phyloP scores from a whole-genome alignment of 2,329 filamentous ascomycete genomes.

The Chrysoporthe puriensis region DNA sequence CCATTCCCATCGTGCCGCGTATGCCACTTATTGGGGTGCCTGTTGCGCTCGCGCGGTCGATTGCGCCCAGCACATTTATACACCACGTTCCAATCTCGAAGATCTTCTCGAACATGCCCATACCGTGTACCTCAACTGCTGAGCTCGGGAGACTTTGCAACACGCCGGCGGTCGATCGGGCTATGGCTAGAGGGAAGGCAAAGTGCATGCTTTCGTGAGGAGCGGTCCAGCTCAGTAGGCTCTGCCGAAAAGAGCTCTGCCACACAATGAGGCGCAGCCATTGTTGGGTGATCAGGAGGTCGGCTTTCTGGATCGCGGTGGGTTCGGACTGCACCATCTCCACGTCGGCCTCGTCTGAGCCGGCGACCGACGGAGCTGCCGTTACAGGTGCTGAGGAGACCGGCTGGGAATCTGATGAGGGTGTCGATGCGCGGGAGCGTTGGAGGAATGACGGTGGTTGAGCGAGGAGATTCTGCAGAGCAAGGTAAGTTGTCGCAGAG shows the following conservation, averaged over 20 bases:
- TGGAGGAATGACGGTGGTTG: constrained; percentile 39
- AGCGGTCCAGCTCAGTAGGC: constrained; percentile 62
- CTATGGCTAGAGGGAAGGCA: constrained; percentile 65
- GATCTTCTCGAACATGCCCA: constrained; percentile 56
- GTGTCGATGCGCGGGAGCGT: constrained; percentile 31
- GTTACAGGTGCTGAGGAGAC: constrained; percentile 19
- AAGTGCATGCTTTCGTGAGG: constrained; percentile 64
- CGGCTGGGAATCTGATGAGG: constrained; percentile 37
- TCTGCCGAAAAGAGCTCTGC: constrained; percentile 70
- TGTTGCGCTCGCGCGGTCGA: constrained; percentile 35
- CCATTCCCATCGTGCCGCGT: constrained; percentile 36
- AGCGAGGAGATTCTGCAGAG: constrained; percentile 41
- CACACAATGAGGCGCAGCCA: constrained; percentile 74
- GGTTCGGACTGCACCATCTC: constrained; percentile 50
- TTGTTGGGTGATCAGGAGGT: constrained; percentile 70
- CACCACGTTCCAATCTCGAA: constrained; percentile 51
- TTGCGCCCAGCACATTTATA: constrained; percentile 47
- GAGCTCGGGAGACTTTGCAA: constrained; percentile 45
- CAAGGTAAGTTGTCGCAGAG: constrained; percentile 40
- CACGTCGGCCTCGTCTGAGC: constrained; percentile 43
- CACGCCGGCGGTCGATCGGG: constrained; percentile 56
- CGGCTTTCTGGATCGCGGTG: constrained; percentile 69
- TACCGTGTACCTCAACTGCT: constrained; percentile 51
- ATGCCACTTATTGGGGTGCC: constrained; percentile 30
- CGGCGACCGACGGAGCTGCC: constrained; percentile 20